Evolutionary conservation across 495 filamentous ascomycete species (phyloP), one percentile per base, ranked within the genome.

Genomic region (Penicillium subrubescens): DNA sequence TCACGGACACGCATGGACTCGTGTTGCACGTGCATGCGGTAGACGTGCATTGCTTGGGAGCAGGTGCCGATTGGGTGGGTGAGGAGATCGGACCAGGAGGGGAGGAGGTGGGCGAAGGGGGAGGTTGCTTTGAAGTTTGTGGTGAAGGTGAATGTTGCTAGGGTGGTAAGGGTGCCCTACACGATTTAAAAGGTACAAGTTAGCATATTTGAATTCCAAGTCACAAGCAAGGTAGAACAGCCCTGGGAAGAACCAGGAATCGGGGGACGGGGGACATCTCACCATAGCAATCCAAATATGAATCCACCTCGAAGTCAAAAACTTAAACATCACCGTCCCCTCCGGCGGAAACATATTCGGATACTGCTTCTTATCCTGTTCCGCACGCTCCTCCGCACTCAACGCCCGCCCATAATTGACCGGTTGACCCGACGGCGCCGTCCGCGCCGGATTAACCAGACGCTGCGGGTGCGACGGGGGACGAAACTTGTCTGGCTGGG

Each of bases 251-350:
- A n/a, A n/a, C n/a, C n/a, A n/a, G n/a, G n/a, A n/a, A n/a, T 27
- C 25, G 3, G 27, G 23, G 23, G 14, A 3, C 7, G 21, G 21
- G 48, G 0, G 17, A 3, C 29, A 27, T 35, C 11, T 72, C 81
- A 96, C 93, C 73, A 96, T 76, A 1, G 89, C 88, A 75, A 97
- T 93, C 74, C 82, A 89, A 3, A 90, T 64, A 77, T 97, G 93
- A 65, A 97, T 86, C 70, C 78, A 83, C 46, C 83, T 82, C 77
- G 81, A 91, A 60, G 88, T 85, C 68, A 93, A 77, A 71, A 97
- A 91, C 83, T 87, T 90, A 72, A 88, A 79, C 82, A 90, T 84
- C 60, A 90, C 90, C 5, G 88, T 90, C 8, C 90, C 89, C 72
- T 88, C 80, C 0, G 90, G 85, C 31, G 92, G 89, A 77, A 93